Base-by-base conservation (phyloP, 108 stramenopile species). In the Epithemia pelagica region DNA sequence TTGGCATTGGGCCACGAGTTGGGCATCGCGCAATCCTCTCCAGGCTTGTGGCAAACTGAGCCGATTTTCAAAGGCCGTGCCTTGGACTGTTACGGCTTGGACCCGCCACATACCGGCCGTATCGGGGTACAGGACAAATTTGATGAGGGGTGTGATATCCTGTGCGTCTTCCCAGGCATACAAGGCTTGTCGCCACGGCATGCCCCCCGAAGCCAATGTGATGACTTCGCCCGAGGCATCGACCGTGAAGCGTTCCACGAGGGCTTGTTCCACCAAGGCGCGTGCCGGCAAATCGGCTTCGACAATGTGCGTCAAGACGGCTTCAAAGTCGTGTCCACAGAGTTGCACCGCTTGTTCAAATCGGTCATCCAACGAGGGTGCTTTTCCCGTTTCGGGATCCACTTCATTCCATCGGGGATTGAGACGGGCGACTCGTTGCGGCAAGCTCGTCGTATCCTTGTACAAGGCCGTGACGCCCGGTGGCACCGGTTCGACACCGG, bases 71-170 rank as follows among this genome's bases (percentile, higher is more conserved):
- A 99, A 99, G 0, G 81, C 86, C 60, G 79, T 83, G 21, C 88
- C 92, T 61, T 90, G 89, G 24, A 91, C 92, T 1, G 97, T 94
- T n/a, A 98, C 99, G n/a, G 95, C 95, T 77, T 99, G 99, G 27
- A 98, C 83, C n/a, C 99, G 74, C 99, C 97, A 99, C 84, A 90
- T 90, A 0, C 92, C 95, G 5, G 76, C 64, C 58, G 80, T 72
- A 77, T 99, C 97, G 0, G 82, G 83, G 70, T 97, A 99, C 61
- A 99, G 68, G 0, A 97, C 98, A 83, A 92, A 99, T 68, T 96
- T 94, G 70, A 96, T 78, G 21, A 83, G 54, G 22, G 83, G 77
- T 15, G 86, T 83, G 2, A 79, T 46, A 7, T 59, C 68, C 37
- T 78, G 68, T 33, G 82, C 70, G 33, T 84, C 78, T 68, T 98